A percentile compares a stretch with the other conserved stretches of the same genome.
phyloP scores from a whole-genome alignment of 257 asterid genomes.

The Nicotiana paniculata region DNA sequence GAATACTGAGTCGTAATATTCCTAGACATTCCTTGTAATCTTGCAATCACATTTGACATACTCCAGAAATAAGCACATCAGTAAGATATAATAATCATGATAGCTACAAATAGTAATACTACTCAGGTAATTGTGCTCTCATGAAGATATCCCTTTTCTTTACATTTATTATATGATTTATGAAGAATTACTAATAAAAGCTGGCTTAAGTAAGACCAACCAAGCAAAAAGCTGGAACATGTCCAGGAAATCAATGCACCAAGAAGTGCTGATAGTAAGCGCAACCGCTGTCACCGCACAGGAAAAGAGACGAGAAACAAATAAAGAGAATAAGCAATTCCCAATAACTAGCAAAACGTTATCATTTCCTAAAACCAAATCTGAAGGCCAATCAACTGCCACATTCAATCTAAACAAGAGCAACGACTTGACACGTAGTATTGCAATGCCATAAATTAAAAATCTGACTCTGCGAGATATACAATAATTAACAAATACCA shows the following conservation, averaged over 20 bases:
- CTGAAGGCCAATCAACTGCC: neutral
- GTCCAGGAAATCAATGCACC: neutral
- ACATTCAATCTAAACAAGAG: neutral
- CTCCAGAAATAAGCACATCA: neutral
- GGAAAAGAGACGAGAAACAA: neutral
- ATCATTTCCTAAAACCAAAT: neutral
- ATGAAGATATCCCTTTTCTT: neutral
- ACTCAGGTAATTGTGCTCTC: neutral
- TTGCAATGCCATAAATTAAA: neutral
- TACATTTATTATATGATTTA: neutral
- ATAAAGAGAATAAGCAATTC: neutral
- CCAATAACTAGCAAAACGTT: neutral
- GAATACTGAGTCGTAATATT: neutral
- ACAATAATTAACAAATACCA: neutral
- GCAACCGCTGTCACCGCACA: neutral
- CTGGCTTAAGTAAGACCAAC: neutral
- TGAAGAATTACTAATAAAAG: neutral
- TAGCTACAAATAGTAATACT: neutral
- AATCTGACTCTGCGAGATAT: neutral
- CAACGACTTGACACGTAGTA: neutral
- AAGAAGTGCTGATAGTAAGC: neutral
- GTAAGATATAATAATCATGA: neutral
- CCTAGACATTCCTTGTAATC: neutral
- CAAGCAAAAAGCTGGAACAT: neutral
- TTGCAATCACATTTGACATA: neutral